phyloP scores from a whole-genome alignment of 2,329 filamentous ascomycete genomes.

The Clarireedia hainanense region DNA sequence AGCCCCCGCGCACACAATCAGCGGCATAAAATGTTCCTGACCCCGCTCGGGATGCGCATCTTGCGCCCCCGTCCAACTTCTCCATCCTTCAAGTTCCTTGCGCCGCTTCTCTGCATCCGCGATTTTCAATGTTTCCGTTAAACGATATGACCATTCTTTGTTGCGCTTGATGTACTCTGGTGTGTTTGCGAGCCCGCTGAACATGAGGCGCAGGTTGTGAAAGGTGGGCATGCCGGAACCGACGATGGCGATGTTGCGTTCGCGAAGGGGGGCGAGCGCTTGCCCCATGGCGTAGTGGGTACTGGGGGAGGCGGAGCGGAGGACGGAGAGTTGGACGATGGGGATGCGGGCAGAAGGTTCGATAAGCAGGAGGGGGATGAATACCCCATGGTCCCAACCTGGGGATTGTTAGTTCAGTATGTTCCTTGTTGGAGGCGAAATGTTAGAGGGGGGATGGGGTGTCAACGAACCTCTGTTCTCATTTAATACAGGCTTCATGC shows the following conservation, averaged over 20 bases:
- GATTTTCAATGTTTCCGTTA: conserved; percentile 29
- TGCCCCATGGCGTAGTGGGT: conserved; percentile 61
- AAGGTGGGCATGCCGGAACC: conserved; percentile 65
- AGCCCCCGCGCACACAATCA: conserved; percentile 50
- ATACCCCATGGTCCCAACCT: conserved; percentile 58
- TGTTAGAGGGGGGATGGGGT: neutral
- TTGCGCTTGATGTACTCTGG: conserved; percentile 47
- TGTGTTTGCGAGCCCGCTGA: conserved; percentile 40
- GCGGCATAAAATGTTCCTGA: conserved; percentile 54
- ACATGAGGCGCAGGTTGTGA: conserved; percentile 55
- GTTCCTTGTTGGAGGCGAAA: neutral
- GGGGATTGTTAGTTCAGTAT: neutral
- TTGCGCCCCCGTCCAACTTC: conserved; percentile 45
- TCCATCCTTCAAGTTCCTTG: conserved; percentile 36
- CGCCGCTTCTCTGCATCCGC: conserved; percentile 30
- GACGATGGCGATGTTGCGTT: conserved; percentile 60
- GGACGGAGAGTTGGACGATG: conserved; percentile 63
- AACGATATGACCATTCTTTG: conserved; percentile 44
- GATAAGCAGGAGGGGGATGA: conserved; percentile 31
- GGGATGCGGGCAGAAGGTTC: conserved; percentile 39
- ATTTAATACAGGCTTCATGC: conserved; percentile 26
- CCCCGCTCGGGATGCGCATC: conserved; percentile 48
- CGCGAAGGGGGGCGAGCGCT: conserved; percentile 56
- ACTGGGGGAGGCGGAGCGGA: conserved; percentile 50
- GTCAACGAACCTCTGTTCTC: conserved; percentile 17